Evolutionary conservation across 331 rosid genomes (phyloP).

Genomic region (Arachis monticola): DNA sequence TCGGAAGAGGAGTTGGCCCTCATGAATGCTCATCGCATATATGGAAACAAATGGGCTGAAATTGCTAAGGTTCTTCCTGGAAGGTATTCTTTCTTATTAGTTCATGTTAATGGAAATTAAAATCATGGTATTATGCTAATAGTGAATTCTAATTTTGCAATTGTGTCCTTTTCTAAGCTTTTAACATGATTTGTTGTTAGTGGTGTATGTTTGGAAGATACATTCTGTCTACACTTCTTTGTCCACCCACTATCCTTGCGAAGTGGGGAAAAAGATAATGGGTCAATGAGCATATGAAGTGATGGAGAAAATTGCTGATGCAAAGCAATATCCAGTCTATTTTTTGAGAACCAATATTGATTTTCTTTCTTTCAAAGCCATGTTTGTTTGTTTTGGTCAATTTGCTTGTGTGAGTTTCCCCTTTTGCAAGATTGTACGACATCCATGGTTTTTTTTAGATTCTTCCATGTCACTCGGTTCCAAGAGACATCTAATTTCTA

Average conservation of each 20-base stretch:
- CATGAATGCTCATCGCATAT: slow-evolving; percentile 81
- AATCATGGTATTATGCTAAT: slow-evolving; percentile 25
- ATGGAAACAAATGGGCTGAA: slow-evolving; percentile 99
- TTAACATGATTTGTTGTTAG: slow-evolving; percentile 10
- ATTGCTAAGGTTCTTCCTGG: slow-evolving; percentile 92
- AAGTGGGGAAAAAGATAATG: not conserved
- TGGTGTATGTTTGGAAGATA: not conserved
- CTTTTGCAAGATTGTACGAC: not conserved
- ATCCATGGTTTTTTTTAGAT: not conserved
- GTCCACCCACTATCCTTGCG: not conserved
- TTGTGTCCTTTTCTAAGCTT: not conserved
- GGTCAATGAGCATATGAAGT: not conserved
- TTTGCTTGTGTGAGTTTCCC: not conserved
- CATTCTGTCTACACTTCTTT: not conserved
- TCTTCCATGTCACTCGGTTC: not conserved
- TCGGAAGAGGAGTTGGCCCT: slow-evolving; percentile 84
- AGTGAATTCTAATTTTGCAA: slow-evolving; percentile 5
- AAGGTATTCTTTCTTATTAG: slow-evolving; percentile 64
- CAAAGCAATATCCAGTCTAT: not conserved
- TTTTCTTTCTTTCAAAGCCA: not conserved
- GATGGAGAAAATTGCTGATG: not conserved
- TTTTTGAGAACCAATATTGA: not conserved
- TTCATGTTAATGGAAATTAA: slow-evolving; percentile 32
- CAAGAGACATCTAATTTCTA: not conserved
- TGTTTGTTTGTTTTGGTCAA: slow-evolving; percentile 7